Percentiles rank a stretch among this genome's conserved stretches.
Evolutionary conservation across 108 stramenopile genomes (phyloP).

Genomic region (Nitzschia inconspicua): DNA sequence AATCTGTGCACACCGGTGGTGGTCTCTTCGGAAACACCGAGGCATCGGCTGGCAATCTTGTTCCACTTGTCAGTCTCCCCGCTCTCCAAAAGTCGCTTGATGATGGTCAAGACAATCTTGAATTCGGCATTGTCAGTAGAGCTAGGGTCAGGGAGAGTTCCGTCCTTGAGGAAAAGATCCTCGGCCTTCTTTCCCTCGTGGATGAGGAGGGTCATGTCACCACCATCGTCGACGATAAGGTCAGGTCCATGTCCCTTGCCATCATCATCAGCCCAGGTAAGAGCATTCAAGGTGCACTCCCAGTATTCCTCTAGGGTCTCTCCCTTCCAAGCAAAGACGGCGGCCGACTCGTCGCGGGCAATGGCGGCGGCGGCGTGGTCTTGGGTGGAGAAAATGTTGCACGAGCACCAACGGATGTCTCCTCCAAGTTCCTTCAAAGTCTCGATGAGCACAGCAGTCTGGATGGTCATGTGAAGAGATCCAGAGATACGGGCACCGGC

Average conservation of each 20-base stretch:
- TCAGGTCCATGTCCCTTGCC: slow-evolving; percentile 98
- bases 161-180: slow-evolving; percentile 92
- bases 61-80: slow-evolving; percentile 98
- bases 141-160: slow-evolving; percentile 95
- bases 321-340: slow-evolving; percentile 99
- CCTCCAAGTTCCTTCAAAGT: slow-evolving; percentile 95
- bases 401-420: slow-evolving; percentile 99
- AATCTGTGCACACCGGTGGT: slow-evolving; percentile 99
- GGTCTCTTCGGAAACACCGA: slow-evolving; percentile 99
- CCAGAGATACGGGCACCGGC: slow-evolving; percentile 93
- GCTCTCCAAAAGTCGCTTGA: slow-evolving; percentile 93
- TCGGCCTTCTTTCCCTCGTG: slow-evolving; percentile 99
- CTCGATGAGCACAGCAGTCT: slow-evolving; percentile 99
- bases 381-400: slow-evolving; percentile 99
- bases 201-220: slow-evolving; percentile 99
- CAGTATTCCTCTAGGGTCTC: slow-evolving; percentile 99
- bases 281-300: slow-evolving; percentile 97
- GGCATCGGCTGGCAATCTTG: slow-evolving; percentile 91
- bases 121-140: slow-evolving; percentile 99
- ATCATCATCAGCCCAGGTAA: slow-evolving; percentile 97
- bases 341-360: slow-evolving; percentile 96
- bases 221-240: slow-evolving; percentile 99
- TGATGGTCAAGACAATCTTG: slow-evolving; percentile 97
- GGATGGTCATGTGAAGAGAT: slow-evolving; percentile 99
- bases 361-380: slow-evolving; percentile 99